phyloP scores from a whole-genome alignment of 208 protist genomes.

The Crithidia mellificae region DNA sequence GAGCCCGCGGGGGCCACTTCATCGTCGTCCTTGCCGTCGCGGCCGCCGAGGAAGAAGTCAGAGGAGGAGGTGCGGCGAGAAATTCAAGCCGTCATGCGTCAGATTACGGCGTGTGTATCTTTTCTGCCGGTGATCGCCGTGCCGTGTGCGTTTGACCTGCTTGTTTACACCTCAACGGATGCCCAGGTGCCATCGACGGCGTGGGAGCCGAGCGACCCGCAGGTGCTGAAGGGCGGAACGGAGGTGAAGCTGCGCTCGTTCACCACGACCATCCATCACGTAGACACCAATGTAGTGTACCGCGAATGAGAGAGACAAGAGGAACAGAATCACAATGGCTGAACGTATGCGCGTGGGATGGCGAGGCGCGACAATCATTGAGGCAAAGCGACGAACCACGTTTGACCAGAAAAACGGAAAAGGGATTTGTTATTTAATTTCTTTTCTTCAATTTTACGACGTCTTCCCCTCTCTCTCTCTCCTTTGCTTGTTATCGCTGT shows the following conservation, averaged over 20 bases:
- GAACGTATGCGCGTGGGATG: no score
- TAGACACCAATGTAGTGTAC: slow-evolving; percentile 90
- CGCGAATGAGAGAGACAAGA: slow-evolving; percentile 32
- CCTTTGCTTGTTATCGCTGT: no score
- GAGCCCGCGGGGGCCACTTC: slow-evolving; percentile 15
- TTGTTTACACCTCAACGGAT: slow-evolving; percentile 92
- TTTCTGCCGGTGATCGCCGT: slow-evolving; percentile 94
- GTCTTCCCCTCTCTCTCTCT: no score
- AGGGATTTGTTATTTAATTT: no score
- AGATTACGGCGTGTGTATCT: slow-evolving; percentile 97
- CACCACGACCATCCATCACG: slow-evolving; percentile 90
- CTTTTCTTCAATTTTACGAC: no score
- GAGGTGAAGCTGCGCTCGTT: slow-evolving; percentile 96
- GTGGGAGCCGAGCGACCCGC: slow-evolving; percentile 97
- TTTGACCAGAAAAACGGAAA: no score
- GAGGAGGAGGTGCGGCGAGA: slow-evolving; percentile 93
- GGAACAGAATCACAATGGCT: no score
- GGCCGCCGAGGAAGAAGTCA: slow-evolving; percentile 18
- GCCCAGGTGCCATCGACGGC: slow-evolving; percentile 70
- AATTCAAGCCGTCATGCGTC: slow-evolving; percentile 96
- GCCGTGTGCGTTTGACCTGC: slow-evolving; percentile 91
- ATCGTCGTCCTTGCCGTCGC: background rate
- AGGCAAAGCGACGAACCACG: no score
- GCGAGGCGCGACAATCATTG: background rate
- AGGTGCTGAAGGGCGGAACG: slow-evolving; percentile 91